Conservation (phyloP, 495 filamentous ascomycete species). For the Penicillium fimorum region DNA sequence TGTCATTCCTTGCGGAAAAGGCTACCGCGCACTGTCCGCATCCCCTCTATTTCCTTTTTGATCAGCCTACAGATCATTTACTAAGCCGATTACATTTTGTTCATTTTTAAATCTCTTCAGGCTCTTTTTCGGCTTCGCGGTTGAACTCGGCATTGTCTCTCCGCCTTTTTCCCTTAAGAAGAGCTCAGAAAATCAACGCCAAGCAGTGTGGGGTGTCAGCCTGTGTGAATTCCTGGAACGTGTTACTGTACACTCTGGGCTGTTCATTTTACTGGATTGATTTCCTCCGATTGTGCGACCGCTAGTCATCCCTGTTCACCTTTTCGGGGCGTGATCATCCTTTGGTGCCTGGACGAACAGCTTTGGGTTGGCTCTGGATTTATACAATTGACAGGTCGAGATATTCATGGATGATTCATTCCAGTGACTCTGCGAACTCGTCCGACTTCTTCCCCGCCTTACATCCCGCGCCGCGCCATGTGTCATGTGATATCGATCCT, state of each 20-base stretch:
- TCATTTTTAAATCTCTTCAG: not conserved
- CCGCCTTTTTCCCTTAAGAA: constrained; percentile 7
- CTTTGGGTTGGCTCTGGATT: too few species aligned
- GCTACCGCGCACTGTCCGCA: too few species aligned
- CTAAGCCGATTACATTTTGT: too few species aligned
- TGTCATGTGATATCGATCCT: constrained; percentile 24
- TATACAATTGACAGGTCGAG: not conserved
- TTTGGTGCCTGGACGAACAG: constrained; percentile 9
- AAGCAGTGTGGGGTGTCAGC: constrained; percentile 12
- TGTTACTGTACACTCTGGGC: not conserved
- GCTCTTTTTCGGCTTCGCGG: constrained; percentile 7
- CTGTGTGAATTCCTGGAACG: not conserved
- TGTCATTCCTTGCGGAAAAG: too few species aligned
- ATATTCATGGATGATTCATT: constrained; percentile 25
- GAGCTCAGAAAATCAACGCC: constrained; percentile 16
- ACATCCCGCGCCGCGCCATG: constrained; percentile 19
- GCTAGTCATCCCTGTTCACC: constrained; percentile 11
- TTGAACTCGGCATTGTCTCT: constrained; percentile 18
- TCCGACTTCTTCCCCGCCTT: constrained; percentile 10
- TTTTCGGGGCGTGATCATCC: constrained; percentile 11
- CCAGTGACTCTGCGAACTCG: constrained; percentile 11
- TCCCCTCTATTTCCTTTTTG: too few species aligned
- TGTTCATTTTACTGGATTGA: constrained; percentile 1
- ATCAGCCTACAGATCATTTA: too few species aligned
- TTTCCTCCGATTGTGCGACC: constrained; percentile 12